Evolutionary conservation across 2,329 filamentous ascomycete genomes (phyloP), one percentile per base, ranked within the genome.

Genomic region (Dendryphion nanum): DNA sequence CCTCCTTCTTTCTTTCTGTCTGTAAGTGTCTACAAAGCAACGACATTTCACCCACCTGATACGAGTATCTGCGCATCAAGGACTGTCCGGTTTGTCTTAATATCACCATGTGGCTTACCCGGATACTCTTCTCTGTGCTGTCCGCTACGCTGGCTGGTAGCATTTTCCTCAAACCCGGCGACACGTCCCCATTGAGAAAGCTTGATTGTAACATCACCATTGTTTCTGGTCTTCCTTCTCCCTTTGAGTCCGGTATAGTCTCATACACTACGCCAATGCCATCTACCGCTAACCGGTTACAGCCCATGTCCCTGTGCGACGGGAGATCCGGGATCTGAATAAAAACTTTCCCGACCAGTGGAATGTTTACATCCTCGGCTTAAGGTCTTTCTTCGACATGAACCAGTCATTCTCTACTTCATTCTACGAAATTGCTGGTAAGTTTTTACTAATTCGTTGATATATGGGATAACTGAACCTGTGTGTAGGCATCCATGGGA

Each of bases 381-480:
- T 94, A 40, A 78, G 76, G 50, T 77, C 82, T 66, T 79, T 91
- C 66, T 84, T 89, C 61, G 74, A 71, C 37, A 75, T 75, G 18
- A 69, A 83, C 40, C 83, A 89, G 62, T 70, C 72, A 15, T 69
- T 79, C 35, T 72, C 76, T 30, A 71, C 83, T 17, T 93, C 88
- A 18, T 93, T 79, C 69, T 94, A 88, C 63, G 79, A 86, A 49
- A 78, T 95, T 51, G 78, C 85, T 42, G 86, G 88, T 86, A 63
- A 26, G 58, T 28, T n/a, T n/a, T n/a, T n/a, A n/a, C n/a, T n/a
- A n/a, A n/a, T n/a, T n/a, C n/a, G n/a, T 26, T 26, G 23, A 8
- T 8, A 26, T 26, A 26, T 26, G n/a, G 8, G 23, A 26, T 26
- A 8, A n/a, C n/a, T 26, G 4, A 24, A 13, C 16, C 16, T 26